Base-by-base conservation (phyloP, 331 rosid genomes). In the Telfairia occidentalis region DNA sequence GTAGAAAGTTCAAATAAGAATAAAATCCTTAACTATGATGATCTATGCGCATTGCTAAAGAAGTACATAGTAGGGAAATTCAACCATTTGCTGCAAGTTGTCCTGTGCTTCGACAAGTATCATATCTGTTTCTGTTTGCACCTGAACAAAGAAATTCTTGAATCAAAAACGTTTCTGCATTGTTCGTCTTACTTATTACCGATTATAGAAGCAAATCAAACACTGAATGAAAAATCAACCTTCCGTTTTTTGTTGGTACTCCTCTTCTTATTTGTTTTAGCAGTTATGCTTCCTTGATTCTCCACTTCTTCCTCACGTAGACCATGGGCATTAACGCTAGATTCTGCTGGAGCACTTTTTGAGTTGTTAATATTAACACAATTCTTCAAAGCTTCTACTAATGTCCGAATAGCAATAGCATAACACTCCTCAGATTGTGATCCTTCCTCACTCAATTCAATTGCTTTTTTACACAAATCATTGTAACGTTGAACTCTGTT, bases 401-500 rank as follows among this genome's bases (percentile, higher is more conserved):
- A 65, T 40, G 84, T 66, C 50, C 86, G 86, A 30, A 82, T 76
- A 61, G 80, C 84, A 50, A 85, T 70, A 78, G 73, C 82, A 63
- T 85, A 78, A 58, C 79, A 78, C 61, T 85, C 89, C 79, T 85
- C 89, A 26, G 84, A 85, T 19, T 72, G 21, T 9, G 89, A 85
- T 55, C 89, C 89, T 80, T 82, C 89, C 82, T 85, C 89, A 66
- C 89, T 82, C 76, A 85, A 80, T 46, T 85, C 89, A 10, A 82
- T 80, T n/a, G 89, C 89, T 54, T 69, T 77, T 67, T 79, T 85
- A 60, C 89, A 85, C 34, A 85, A 66, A 49, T 85, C 84, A 73
- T 85, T 85, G 55, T 82, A 85, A 53, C 86, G 83, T 15, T 82
- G 86, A 19, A 78, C 83, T 76, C 89, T 76, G 60, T 81, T 82